Evolutionary conservation across 306 rosid species (phyloP).

Genomic region (Gastrolobium bilobum): DNA sequence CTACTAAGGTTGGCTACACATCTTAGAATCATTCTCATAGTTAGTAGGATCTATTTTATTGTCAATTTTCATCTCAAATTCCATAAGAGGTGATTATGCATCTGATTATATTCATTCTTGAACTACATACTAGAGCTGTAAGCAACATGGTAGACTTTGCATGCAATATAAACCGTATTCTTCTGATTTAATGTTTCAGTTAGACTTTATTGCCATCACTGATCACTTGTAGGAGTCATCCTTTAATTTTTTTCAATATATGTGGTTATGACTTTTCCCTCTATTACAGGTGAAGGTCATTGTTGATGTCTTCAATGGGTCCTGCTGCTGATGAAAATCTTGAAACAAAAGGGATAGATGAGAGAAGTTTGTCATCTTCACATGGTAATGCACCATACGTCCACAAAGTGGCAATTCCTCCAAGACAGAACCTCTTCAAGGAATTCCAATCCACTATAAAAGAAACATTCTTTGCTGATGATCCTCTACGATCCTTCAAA

Average conservation of each 20-base stretch:
- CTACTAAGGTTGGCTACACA: conserved; percentile 56
- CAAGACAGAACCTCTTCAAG: conserved; percentile 76
- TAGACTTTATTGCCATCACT: conserved; percentile 11
- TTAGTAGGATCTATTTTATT: conserved; percentile 17
- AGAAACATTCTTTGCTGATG: conserved; percentile 91
- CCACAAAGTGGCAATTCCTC: conserved; percentile 87
- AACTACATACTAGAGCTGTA: not conserved
- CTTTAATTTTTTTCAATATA: not conserved
- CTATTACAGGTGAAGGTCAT: conserved; percentile 53
- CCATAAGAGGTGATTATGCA: not conserved
- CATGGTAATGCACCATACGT: conserved; percentile 49
- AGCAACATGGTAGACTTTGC: conserved; percentile 42
- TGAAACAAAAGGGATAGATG: conserved; percentile 57
- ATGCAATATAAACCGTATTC: conserved; percentile 38
- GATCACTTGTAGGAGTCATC: not conserved
- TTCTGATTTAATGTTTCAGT: conserved; percentile 31
- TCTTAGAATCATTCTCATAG: conserved; percentile 30
- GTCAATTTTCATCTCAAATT: conserved; percentile 27
- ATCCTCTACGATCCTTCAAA: conserved; percentile 87
- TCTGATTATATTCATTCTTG: conserved; percentile 5
- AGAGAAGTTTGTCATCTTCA: conserved; percentile 56
- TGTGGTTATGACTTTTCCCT: conserved; percentile 31
- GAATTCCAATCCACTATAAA: conserved; percentile 73
- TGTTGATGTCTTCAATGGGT: conserved; percentile 55
- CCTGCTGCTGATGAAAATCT: conserved; percentile 53